Evolutionary conservation across 176 grass and related monocot genomes (phyloP), one percentile per base, ranked within the genome.

Genomic region (Triticum dicoccoides): DNA sequence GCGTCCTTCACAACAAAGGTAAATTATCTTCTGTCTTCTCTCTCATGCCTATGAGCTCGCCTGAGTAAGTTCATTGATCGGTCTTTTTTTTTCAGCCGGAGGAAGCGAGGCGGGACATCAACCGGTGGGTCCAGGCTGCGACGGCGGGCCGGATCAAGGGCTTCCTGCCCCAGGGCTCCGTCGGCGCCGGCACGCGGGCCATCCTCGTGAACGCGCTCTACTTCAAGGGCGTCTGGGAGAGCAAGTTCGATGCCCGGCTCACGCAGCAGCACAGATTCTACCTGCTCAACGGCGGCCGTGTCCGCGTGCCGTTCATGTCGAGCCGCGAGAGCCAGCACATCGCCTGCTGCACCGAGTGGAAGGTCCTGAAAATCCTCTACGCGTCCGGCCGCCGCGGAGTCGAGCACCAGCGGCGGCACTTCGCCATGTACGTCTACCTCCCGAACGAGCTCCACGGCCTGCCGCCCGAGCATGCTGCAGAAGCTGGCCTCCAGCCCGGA

Each of bases 191-290:
- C 18, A 92, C 88, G 21, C 52, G 38, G 9, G 71, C 84, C 27
- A 77, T 94, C 21, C 80, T 97, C 4, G 79, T 30, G 32, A 97
- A 91, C 80, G 90, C 90, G 5, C 87, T 97, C 76, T 97, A 97
- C 86, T 97, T 97, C 88, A 97, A 97, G 87, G 90, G 88, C 8
- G 5, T 24, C 14, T 97, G 89, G 89, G 38, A 65, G 12, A 77
- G 74, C 20, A 89, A 85, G 77, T 94, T 94, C 79, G 85, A 87
- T 9, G 42, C 32, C 9, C 17, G 27, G 6, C 24, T 33, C 47
- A 92, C 83, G n/a, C 45, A 47, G 61, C 18, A 87, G 54, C 37
- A 29, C 5, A 77, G 39, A 33, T 94, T 97, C 73, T 81, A 90
- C 86, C 64, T 92, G 49, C 85, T 78, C 9, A 20, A 70, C 21